Percentiles rank a stretch among this genome's conserved stretches.
Evolutionary conservation across 2,329 filamentous ascomycete genomes (phyloP).

Genomic region (Chaetomium strumarium): DNA sequence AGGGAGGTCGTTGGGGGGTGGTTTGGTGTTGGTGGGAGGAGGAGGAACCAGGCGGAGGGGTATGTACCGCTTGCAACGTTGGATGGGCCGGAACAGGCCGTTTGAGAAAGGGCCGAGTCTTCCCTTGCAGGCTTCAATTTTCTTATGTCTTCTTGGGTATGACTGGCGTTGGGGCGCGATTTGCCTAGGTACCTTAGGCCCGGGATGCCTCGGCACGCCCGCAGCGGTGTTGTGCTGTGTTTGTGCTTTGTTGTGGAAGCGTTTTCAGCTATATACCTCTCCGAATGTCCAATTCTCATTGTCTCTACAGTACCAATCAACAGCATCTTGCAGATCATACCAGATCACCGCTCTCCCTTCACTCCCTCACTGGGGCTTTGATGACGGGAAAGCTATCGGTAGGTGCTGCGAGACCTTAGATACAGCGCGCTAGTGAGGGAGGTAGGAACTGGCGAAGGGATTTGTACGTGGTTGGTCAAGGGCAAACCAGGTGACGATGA

Average conservation of each 20-base stretch:
- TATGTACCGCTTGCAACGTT: constrained; percentile 55
- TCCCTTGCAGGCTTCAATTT: not conserved
- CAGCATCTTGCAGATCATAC: too few species aligned
- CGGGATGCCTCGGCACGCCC: too few species aligned
- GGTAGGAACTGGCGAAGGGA: too few species aligned
- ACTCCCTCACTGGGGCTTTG: too few species aligned
- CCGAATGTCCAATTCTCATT: not conserved
- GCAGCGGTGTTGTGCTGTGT: not conserved
- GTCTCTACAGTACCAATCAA: too few species aligned
- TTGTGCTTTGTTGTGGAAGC: too few species aligned
- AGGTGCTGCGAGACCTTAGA: too few species aligned
- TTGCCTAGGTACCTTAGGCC: not conserved
- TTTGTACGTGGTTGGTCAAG: too few species aligned
- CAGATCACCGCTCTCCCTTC: too few species aligned
- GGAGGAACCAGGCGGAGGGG: constrained; percentile 39
- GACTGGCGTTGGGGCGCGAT: not conserved
- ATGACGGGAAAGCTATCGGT: too few species aligned
- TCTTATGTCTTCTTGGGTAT: not conserved
- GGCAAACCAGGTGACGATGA: too few species aligned
- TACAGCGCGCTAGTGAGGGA: too few species aligned
- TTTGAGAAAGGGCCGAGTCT: constrained; percentile 5
- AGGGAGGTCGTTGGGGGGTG: constrained; percentile 32
- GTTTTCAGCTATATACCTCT: constrained; percentile 9
- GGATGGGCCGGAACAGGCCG: constrained; percentile 30
- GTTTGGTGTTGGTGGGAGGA: constrained; percentile 33